A percentile compares a stretch with the other conserved stretches of the same genome.
These are phyloP conservation scores for Tricholoma flavovirens DNA, from an alignment of 768 basidiomycete species.

Conservation along the genomic window DNA sequence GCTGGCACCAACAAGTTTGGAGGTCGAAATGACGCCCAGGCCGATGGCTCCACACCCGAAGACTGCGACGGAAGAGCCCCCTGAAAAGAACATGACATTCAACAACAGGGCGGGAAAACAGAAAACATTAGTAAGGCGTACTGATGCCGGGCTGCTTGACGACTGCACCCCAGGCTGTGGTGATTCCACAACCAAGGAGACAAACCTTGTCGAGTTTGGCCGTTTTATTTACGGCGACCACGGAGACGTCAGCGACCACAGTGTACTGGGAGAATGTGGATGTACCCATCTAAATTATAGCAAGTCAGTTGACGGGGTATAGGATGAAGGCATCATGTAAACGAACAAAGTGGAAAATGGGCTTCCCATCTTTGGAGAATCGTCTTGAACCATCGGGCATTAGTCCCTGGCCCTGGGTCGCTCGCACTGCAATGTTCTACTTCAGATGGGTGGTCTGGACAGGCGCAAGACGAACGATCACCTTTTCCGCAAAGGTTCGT, in stretches of 20 bases:
- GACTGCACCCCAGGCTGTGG: constrained; percentile 97
- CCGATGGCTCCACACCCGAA: constrained; percentile 98
- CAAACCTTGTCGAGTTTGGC: constrained; percentile 97
- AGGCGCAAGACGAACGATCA: constrained; percentile 21
- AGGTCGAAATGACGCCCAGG: constrained; percentile 84
- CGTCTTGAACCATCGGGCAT: constrained; percentile 90
- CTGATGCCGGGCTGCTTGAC: constrained; percentile 85
- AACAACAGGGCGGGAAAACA: constrained; percentile 2
- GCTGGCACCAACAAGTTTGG: constrained; percentile 70
- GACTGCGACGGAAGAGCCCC: constrained; percentile 84
- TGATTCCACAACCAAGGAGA: constrained; percentile 93
- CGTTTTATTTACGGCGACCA: constrained; percentile 79
- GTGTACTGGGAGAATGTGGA: constrained; percentile 99
- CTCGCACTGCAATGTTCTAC: constrained; percentile 53
- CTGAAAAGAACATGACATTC: constrained; percentile 29
- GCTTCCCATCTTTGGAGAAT: constrained; percentile 85
- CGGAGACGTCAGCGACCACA: constrained; percentile 94
- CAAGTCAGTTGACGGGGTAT: neutral
- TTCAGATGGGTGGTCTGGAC: neutral
- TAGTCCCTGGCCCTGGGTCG: constrained; percentile 88
- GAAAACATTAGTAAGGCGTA: constrained; percentile 30
- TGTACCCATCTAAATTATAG: constrained; percentile 80
- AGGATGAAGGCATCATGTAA: neutral
- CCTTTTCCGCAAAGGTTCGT: constrained; percentile 98
- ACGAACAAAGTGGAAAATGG: constrained; percentile 87